Conservation (phyloP, 179 eudicot species). For the Camellia oleifera region DNA sequence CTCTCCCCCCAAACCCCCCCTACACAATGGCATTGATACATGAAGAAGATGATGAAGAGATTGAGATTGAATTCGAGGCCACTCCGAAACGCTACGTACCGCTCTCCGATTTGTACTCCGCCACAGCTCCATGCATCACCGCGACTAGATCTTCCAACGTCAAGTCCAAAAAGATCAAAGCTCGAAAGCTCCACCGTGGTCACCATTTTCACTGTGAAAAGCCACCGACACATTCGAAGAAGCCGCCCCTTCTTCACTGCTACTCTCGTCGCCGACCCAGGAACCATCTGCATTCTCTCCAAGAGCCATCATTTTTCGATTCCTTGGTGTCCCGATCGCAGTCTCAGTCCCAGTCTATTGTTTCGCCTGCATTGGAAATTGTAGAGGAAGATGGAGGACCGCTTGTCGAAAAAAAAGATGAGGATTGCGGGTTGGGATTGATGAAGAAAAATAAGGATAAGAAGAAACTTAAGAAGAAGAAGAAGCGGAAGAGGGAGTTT, state of each 20-base stretch:
- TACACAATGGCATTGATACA: slow-evolving; percentile 7
- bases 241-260: slow-evolving; percentile 28
- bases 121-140: slow-evolving; percentile 29
- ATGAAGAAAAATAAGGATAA: background rate
- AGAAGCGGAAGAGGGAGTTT: slow-evolving; percentile 24
- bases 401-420: background rate
- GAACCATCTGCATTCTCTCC: slow-evolving; percentile 8
- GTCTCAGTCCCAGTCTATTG: background rate
- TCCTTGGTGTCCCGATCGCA: too few relatives aligned
- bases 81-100: slow-evolving; percentile 62
- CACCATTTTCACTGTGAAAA: background rate
- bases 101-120: slow-evolving; percentile 73
- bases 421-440: background rate
- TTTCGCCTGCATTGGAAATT: background rate
- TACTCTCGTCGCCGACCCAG: slow-evolving; percentile 48
- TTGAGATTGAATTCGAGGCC: background rate
- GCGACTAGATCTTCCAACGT: slow-evolving; percentile 19
- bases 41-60: slow-evolving; percentile 12
- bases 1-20: background rate
- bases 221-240: background rate
- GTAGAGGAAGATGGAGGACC: slow-evolving; percentile 12
- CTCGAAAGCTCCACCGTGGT: slow-evolving; percentile 30
- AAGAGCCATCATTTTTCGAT: too few relatives aligned
- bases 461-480: background rate
- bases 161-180: slow-evolving; percentile 63